Evolutionary conservation across 164 flowering plant genomes (phyloP).

Genomic region (Sextonia rubra): DNA sequence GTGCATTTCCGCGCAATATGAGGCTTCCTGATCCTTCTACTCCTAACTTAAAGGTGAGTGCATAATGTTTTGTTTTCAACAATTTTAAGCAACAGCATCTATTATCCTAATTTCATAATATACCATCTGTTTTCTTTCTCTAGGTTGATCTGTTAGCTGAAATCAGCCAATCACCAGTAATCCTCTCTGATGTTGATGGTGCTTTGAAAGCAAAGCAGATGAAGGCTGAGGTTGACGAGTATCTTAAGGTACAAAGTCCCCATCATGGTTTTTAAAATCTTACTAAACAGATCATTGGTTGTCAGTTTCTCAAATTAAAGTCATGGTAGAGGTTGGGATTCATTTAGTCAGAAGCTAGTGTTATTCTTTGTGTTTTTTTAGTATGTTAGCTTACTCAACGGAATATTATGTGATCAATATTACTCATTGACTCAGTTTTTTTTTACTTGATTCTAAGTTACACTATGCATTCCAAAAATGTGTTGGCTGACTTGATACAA

Average conservation of each 20-base stretch:
- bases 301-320: too few relatives aligned
- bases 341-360: too few relatives aligned
- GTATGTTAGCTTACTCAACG: too few relatives aligned
- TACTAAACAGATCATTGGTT: too few relatives aligned
- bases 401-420: too few relatives aligned
- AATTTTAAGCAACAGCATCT: not conserved
- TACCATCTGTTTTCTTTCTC: not conserved
- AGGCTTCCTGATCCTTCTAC: constrained; percentile 98
- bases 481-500: too few relatives aligned
- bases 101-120: too few relatives aligned
- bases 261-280: not conserved
- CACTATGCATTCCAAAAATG: too few relatives aligned
- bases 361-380: too few relatives aligned
- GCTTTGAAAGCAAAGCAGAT: constrained; percentile 82
- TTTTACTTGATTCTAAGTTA: too few relatives aligned
- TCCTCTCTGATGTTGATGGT: constrained; percentile 90
- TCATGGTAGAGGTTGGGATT: too few relatives aligned
- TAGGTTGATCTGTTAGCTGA: constrained; percentile 94
- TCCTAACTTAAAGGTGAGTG: constrained; percentile 83
- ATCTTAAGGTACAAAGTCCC: constrained; percentile 61
- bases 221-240: constrained; percentile 87
- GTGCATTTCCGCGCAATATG: constrained; percentile 98
- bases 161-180: constrained; percentile 73
- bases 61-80: not conserved
- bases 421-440: too few relatives aligned